Evolutionary conservation across 768 basidiomycete species (phyloP).

Genomic region (Amanita phalloides): DNA sequence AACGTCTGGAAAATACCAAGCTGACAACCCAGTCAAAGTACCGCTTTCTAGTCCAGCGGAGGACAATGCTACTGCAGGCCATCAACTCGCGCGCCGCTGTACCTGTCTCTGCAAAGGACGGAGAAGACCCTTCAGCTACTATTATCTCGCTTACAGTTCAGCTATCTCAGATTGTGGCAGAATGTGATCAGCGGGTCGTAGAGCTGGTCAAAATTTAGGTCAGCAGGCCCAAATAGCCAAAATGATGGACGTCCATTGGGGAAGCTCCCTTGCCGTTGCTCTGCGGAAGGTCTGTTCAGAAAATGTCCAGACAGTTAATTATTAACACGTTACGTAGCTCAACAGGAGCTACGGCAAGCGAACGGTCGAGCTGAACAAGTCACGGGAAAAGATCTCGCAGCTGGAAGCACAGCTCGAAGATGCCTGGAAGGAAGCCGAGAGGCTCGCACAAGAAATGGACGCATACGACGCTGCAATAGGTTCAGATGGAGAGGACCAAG

Average conservation of each 20-base stretch:
- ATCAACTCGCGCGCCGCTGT: conserved; percentile 40
- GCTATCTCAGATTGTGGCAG: conserved; percentile 44
- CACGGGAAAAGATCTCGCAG: conserved; percentile 35
- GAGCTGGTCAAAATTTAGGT: conserved; percentile 50
- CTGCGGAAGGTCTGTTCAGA: conserved; percentile 49
- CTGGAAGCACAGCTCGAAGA: conserved; percentile 68
- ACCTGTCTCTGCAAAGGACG: conserved; percentile 20
- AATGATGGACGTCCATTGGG: conserved; percentile 55
- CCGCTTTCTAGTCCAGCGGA: conserved; percentile 53
- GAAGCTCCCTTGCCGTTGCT: conserved; percentile 70
- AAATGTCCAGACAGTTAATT: neutral
- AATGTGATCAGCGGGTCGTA: conserved; percentile 47
- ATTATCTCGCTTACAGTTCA: conserved; percentile 39
- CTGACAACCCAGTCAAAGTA: conserved; percentile 51
- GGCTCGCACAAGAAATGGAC: conserved; percentile 63
- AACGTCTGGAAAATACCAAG: conserved; percentile 43
- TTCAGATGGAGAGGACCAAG: conserved; percentile 23
- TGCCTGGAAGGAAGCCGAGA: conserved; percentile 72
- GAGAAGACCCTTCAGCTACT: conserved; percentile 25
- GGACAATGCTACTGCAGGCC: conserved; percentile 64
- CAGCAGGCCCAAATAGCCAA: conserved; percentile 54
- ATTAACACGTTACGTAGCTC: conserved; percentile 22
- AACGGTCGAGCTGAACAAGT: conserved; percentile 40
- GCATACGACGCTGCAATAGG: conserved; percentile 32
- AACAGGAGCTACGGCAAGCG: conserved; percentile 66